These are phyloP conservation scores for Candida caryicola DNA, from an alignment of 805 yeast genomes.

Conservation along the genomic window DNA sequence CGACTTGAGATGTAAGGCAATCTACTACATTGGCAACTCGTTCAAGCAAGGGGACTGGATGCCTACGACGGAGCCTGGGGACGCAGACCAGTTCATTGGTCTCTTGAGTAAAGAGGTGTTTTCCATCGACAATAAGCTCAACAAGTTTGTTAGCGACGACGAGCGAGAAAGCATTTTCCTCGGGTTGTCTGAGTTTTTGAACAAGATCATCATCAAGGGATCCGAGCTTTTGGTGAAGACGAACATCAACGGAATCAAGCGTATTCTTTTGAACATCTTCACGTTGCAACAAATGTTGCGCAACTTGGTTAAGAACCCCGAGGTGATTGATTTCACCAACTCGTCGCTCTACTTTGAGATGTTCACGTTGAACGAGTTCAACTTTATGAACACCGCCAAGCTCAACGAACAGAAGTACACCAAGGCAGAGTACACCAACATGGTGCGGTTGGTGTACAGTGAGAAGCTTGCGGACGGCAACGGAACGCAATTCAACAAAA, in stretches of 20 bases:
- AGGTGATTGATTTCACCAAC: slow-evolving; percentile 50
- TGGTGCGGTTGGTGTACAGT: slow-evolving; percentile 52
- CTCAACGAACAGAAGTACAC: slow-evolving; percentile 34
- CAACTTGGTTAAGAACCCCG: slow-evolving; percentile 51
- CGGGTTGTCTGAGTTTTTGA: slow-evolving; percentile 54
- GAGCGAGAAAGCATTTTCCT: slow-evolving; percentile 31
- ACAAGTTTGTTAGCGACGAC: slow-evolving; percentile 27
- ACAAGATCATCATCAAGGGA: slow-evolving; percentile 50
- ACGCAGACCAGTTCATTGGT: slow-evolving; percentile 55
- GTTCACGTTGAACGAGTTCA: slow-evolving; percentile 49
- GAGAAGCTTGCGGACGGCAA: slow-evolving; percentile 40
- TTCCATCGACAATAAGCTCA: slow-evolving; percentile 42
- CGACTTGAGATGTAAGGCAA: slow-evolving; percentile 53
- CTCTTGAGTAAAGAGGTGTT: slow-evolving; percentile 49
- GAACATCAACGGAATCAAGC: slow-evolving; percentile 58
- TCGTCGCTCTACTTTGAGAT: slow-evolving; percentile 57
- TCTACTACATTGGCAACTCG: slow-evolving; percentile 51
- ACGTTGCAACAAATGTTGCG: slow-evolving; percentile 69
- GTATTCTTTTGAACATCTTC: slow-evolving; percentile 57
- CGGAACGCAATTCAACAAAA: slow-evolving; percentile 35
- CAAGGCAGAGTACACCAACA: slow-evolving; percentile 46
- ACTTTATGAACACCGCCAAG: slow-evolving; percentile 39
- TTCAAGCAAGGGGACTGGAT: slow-evolving; percentile 50
- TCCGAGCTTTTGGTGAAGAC: slow-evolving; percentile 48
- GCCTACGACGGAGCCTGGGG: slow-evolving; percentile 53